Conservation (phyloP, 768 basidiomycete species). For the Kwoniella sp. region DNA sequence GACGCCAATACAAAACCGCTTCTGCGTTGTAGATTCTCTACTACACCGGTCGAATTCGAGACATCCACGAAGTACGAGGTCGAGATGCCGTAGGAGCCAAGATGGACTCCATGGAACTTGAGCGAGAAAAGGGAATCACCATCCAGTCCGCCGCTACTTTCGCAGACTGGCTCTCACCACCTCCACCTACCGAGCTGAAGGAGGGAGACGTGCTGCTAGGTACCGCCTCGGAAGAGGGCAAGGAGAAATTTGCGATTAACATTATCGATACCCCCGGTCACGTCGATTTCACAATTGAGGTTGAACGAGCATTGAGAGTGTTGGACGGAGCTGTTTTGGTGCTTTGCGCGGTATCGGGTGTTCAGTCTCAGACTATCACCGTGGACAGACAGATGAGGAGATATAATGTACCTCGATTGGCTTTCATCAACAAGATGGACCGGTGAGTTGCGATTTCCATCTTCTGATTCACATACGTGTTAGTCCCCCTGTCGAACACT, state of each 20-base stretch:
- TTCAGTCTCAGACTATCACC: conserved; percentile 97
- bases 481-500: no score
- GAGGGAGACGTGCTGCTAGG: conserved; percentile 9
- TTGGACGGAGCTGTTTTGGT: conserved; percentile 96
- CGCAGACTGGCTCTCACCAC: conserved; percentile 85
- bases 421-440: conserved; percentile 99
- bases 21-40: conserved; percentile 64
- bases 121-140: conserved; percentile 98
- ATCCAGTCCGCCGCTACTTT: conserved; percentile 99
- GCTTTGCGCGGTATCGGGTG: conserved; percentile 94
- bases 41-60: conserved; percentile 92
- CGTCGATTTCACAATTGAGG: conserved; percentile 99
- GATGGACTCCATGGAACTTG: conserved; percentile 99
- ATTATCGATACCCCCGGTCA: conserved; percentile 99
- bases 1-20: not conserved
- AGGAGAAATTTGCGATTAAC: conserved; percentile 84
- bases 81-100: conserved; percentile 95
- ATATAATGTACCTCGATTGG: conserved; percentile 91
- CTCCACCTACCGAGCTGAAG: conserved; percentile 57
- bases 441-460: no score
- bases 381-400: conserved; percentile 98
- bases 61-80: conserved; percentile 96
- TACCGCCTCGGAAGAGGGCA: conserved; percentile 58
- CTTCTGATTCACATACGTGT: no score
- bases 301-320: conserved; percentile 92